phyloP scores from a whole-genome alignment of 257 asterid genomes.

The Cordia subcordata region DNA sequence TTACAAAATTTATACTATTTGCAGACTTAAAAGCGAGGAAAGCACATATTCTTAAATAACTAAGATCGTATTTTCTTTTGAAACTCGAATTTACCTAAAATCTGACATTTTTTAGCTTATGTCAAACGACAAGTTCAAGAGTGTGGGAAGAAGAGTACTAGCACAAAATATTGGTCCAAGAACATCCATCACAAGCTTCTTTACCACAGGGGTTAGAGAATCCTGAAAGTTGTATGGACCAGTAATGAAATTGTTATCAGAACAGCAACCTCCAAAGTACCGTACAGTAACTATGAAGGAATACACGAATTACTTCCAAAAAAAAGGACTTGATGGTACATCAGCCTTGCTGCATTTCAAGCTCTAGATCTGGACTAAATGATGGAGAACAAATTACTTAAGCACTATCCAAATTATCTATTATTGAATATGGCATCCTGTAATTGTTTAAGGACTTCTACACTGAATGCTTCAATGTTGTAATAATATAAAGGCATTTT shows the following conservation, averaged over 20 bases:
- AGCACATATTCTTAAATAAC: no score
- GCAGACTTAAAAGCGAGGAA: no score
- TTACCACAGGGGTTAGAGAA: constrained; percentile 32
- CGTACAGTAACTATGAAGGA: constrained; percentile 52
- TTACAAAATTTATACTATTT: no score
- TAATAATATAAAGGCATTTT: no score
- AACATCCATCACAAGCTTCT: constrained; percentile 62
- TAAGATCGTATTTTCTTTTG: no score
- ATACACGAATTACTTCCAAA: constrained; percentile 18
- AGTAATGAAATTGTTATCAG: constrained; percentile 42
- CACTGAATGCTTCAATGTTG: no score
- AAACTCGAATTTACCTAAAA: no score
- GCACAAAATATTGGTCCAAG: constrained; percentile 57
- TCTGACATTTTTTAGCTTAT: constrained; percentile 45
- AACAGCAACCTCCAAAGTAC: constrained; percentile 54
- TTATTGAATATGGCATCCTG: no score
- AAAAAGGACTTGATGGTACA: constrained; percentile 55
- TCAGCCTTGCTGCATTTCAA: constrained; percentile 44
- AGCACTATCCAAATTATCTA: no score
- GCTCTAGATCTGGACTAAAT: constrained; percentile 21
- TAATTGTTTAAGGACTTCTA: no score
- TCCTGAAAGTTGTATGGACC: constrained; percentile 48
- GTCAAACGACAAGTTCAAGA: constrained; percentile 55
- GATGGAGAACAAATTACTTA: no score
- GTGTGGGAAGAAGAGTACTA: constrained; percentile 49